Evolutionary conservation across 2,329 filamentous ascomycete species (phyloP).

Genomic region (Pseudocercospora cruenta): DNA sequence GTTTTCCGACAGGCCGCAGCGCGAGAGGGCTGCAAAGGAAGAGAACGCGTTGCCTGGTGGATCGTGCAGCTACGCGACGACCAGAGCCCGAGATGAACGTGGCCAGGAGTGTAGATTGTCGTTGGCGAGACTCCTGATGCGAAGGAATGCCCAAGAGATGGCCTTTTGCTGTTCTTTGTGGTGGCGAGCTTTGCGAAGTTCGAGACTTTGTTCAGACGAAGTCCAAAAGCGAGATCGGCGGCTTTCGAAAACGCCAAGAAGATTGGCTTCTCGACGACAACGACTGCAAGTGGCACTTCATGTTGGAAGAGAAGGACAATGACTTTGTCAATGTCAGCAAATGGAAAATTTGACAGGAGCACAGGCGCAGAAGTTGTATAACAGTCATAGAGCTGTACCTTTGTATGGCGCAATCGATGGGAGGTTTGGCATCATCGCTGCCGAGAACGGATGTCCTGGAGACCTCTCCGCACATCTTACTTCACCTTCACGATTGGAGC

Average conservation of each 20-base stretch:
- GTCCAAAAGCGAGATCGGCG: background rate
- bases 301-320: background rate
- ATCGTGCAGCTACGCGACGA: background rate
- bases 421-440: background rate
- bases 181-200: background rate
- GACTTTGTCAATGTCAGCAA: background rate
- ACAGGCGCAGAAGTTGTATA: background rate
- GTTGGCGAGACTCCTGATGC: background rate
- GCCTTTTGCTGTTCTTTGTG: background rate
- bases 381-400: background rate
- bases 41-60: background rate
- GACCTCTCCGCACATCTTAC: background rate
- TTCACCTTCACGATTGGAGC: background rate
- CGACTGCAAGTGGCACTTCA: background rate
- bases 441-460: background rate
- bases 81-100: background rate
- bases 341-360: background rate
- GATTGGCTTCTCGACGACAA: background rate
- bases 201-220: background rate
- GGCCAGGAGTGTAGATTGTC: background rate
- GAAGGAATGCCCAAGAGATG: background rate
- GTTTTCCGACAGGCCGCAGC: background rate
- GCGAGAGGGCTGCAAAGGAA: background rate
- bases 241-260: background rate
- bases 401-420: background rate